phyloP scores from a whole-genome alignment of 768 basidiomycete genomes.

The Tubosaeta sp. region DNA sequence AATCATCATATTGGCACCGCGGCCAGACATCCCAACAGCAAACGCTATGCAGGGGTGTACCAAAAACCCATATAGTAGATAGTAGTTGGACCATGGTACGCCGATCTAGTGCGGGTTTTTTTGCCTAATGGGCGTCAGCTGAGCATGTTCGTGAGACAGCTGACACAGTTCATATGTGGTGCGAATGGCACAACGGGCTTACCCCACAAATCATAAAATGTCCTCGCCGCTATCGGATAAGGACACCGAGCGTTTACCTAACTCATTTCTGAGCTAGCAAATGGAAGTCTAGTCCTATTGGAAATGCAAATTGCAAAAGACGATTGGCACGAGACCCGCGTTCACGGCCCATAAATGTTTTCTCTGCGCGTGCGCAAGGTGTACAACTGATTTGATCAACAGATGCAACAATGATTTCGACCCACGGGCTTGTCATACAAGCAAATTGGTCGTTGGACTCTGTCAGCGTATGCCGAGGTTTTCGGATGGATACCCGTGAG shows the following conservation, averaged over 20 bases:
- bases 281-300: slow-evolving; percentile 1
- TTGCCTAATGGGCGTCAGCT: not conserved
- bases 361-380: not conserved
- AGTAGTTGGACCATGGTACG: not conserved
- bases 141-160: not conserved
- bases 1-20: not conserved
- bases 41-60: not conserved
- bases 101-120: not conserved
- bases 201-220: slow-evolving; percentile 19
- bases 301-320: too few relatives aligned
- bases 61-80: not conserved
- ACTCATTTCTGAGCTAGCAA: not conserved
- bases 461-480: not conserved
- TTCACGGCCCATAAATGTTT: not conserved
- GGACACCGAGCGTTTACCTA: slow-evolving; percentile 5
- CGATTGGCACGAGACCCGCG: not conserved
- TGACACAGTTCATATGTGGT: not conserved
- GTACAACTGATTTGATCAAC: slow-evolving; percentile 17
- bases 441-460: not conserved
- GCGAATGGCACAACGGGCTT: slow-evolving; percentile 21
- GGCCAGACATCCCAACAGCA: not conserved
- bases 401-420: slow-evolving; percentile 6
- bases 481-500: slow-evolving; percentile 7
- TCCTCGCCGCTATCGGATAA: not conserved
- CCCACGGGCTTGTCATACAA: not conserved